phyloP scores from a whole-genome alignment of 2,329 filamentous ascomycete species.

The Stromatinia cepivora region DNA sequence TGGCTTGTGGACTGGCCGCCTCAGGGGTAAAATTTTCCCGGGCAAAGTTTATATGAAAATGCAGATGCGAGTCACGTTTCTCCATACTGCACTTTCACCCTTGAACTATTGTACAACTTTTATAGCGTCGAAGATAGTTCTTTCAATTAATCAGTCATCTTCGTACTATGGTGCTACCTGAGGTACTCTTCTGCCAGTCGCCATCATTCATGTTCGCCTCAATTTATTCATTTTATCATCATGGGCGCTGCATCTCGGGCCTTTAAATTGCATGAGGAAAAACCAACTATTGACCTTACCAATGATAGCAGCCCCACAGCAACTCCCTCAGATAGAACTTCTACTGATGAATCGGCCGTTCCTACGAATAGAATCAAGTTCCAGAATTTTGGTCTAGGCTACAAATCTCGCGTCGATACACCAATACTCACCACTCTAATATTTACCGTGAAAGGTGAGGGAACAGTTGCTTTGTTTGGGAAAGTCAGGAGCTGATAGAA shows the following conservation, averaged over 20 bases:
- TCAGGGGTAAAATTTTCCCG: background rate
- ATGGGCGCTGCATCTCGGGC: slow-evolving; percentile 59
- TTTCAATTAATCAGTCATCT: background rate
- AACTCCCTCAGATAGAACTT: background rate
- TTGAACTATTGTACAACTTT: no score
- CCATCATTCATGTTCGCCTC: background rate
- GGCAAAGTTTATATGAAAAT: background rate
- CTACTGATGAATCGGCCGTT: background rate
- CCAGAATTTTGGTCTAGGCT: slow-evolving; percentile 61
- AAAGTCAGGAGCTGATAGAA: slow-evolving; percentile 66
- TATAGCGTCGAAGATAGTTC: background rate
- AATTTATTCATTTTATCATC: background rate
- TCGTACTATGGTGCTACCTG: background rate
- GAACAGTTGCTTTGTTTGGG: slow-evolving; percentile 67
- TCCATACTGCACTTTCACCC: background rate
- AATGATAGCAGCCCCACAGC: background rate
- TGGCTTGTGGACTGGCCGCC: background rate
- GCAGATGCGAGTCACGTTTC: background rate
- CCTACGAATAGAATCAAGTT: slow-evolving; percentile 50
- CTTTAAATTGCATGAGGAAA: slow-evolving; percentile 49
- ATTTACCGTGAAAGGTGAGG: slow-evolving; percentile 57
- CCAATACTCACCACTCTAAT: slow-evolving; percentile 59
- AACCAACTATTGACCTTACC: slow-evolving; percentile 40
- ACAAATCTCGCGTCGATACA: slow-evolving; percentile 60
- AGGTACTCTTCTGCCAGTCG: background rate